A percentile compares a stretch with the other conserved stretches of the same genome.
Evolutionary conservation across 257 asterid genomes (phyloP).

Genomic region (Nicotiana knightiana): DNA sequence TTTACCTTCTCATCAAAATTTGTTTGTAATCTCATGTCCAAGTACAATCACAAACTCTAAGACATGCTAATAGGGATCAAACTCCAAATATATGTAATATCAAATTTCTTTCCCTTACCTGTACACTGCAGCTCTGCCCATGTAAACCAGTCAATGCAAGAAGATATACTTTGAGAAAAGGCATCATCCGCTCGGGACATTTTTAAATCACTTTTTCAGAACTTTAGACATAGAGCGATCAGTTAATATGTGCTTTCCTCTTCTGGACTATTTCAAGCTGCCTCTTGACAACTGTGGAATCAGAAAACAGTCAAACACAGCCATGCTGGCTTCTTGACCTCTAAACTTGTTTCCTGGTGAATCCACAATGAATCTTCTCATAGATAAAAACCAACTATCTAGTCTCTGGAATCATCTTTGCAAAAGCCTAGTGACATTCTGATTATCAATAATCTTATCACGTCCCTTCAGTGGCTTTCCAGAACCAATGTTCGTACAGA

Average conservation of each 20-base stretch:
- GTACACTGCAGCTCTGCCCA: not conserved
- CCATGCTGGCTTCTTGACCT: not conserved
- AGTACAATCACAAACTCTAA: not conserved
- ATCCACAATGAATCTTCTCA: not conserved
- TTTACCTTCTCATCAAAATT: not conserved
- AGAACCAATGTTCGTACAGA: not conserved
- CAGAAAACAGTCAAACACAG: not conserved
- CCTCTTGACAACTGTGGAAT: not conserved
- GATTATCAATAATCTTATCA: not conserved
- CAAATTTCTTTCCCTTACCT: not conserved
- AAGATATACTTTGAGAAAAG: not conserved
- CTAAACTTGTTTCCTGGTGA: not conserved
- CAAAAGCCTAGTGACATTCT: not conserved
- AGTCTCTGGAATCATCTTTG: not conserved
- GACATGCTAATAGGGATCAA: not conserved
- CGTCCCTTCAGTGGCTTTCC: not conserved
- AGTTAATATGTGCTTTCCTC: not conserved
- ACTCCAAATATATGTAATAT: not conserved
- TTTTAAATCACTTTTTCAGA: not conserved
- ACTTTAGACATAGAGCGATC: not conserved
- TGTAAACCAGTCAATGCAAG: not conserved
- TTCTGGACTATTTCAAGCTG: not conserved
- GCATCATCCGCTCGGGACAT: not conserved
- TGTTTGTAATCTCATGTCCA: not conserved
- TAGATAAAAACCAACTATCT: not conserved